A percentile compares a stretch with the other conserved stretches of the same genome.
Evolutionary conservation across 176 grass and related monocot species (phyloP).

Genomic region (Avena insularis): DNA sequence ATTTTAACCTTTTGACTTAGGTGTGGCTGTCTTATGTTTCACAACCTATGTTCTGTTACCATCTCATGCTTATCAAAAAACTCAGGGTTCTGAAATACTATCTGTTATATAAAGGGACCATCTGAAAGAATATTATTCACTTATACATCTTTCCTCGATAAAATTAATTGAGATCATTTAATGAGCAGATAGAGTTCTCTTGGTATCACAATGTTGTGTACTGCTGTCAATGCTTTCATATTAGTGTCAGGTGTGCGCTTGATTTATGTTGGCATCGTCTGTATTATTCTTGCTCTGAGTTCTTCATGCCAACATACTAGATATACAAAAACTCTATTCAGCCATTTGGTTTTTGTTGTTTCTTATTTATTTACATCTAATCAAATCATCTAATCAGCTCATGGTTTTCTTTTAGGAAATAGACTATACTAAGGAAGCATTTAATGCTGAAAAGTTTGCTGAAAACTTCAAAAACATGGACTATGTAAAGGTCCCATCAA

Average conservation of each 20-base stretch:
- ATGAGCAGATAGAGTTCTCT: constrained; percentile 13
- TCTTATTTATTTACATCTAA: constrained; percentile 24
- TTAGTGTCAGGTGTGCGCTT: not conserved
- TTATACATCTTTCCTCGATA: constrained; percentile 12
- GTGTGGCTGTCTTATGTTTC: constrained; percentile 10
- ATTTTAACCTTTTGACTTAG: constrained; percentile 21
- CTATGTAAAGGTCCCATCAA: constrained; percentile 91
- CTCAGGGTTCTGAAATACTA: not conserved
- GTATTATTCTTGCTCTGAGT: not conserved
- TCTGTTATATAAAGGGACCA: not conserved
- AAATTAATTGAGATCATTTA: constrained; percentile 8
- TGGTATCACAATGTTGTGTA: not conserved
- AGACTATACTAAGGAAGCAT: constrained; percentile 98
- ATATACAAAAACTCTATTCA: not conserved
- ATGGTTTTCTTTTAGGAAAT: constrained; percentile 78
- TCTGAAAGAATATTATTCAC: constrained; percentile 2
- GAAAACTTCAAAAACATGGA: constrained; percentile 87
- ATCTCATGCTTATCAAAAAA: constrained; percentile 22
- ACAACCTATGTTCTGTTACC: constrained; percentile 13
- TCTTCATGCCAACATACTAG: not conserved
- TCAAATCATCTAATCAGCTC: constrained; percentile 33
- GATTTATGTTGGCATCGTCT: not conserved
- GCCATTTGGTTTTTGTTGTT: constrained; percentile 5
- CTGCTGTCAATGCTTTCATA: not conserved
- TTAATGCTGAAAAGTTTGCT: constrained; percentile 89